Base-by-base conservation (phyloP, 2,329 filamentous ascomycete genomes). In the Phaeosphaeriaceae sp. region DNA sequence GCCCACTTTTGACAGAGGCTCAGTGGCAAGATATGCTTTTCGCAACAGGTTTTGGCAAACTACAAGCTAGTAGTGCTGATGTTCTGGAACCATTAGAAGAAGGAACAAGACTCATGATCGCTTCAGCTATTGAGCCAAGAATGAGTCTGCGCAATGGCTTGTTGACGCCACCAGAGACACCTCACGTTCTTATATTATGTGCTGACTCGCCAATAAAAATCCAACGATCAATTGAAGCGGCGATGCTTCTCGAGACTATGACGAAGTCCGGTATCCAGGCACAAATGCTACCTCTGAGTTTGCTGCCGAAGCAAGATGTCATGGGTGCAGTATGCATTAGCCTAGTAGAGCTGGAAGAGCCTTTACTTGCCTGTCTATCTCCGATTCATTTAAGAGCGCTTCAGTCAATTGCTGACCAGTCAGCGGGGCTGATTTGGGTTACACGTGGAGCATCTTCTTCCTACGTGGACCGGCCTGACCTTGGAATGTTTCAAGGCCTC, bases 21-120 rank as follows among this genome's bases (percentile, higher is more conserved):
- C 50, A 64, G 34, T 77, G 76, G 76, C 58, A 72, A 35, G 43
- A 46, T 2, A 33, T 70, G 2, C 59, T 78, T 29, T 48, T 49
- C 3, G 48, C 64, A 0, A 61, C 64, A 4, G 74, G 73, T 1
- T 76, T 75, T 38, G 49, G 52, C 4, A 62, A 64, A 26, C 44
- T 56, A 1, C 51, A 57, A 37, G 48, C 51, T 8, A 54, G 51
- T 39, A 57, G 50, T 20, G 48, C 54, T 8, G 54, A 57, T 32
- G 42, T 50, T 0, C 26, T 42, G 23, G 43, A 57, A 4, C 54
- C 54, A 12, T 43, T 57, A 1, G 51, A 57, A 21, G 54, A 57
- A 38, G 50, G 54, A 5, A 57, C 54, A 6, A 46, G 51, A 26
- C 42, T 57, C 11, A 57, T 54, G 51, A 54, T 57, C 21, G 44